Conservation (phyloP, 1,284 basidiomycete species). For the Sanghuangporus weigelae region DNA sequence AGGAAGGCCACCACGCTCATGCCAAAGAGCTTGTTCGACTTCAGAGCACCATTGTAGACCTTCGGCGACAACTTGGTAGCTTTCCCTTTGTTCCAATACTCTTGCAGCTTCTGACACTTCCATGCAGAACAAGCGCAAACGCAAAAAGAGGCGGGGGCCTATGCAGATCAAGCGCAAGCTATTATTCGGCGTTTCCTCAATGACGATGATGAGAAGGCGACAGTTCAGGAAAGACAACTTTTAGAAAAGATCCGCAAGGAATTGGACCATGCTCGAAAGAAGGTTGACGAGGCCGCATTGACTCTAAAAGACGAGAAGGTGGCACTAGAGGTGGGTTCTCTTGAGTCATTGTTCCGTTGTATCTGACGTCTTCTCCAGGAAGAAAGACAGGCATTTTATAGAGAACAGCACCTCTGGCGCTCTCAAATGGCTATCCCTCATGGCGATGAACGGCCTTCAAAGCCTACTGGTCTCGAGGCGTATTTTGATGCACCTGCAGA, state of each 20-base stretch:
- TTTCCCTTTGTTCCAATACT: not conserved
- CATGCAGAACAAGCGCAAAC: slow-evolving; percentile 39
- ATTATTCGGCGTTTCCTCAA: slow-evolving; percentile 29
- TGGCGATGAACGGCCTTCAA: not conserved
- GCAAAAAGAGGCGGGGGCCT: slow-evolving; percentile 38
- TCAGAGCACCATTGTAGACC: slow-evolving; percentile 38
- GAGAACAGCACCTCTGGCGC: slow-evolving; percentile 14
- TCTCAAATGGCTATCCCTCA: slow-evolving; percentile 17
- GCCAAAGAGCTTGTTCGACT: slow-evolving; percentile 41
- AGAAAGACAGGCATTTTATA: slow-evolving; percentile 45
- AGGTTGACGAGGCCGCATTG: slow-evolving; percentile 60
- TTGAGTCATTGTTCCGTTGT: not conserved
- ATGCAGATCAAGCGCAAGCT: slow-evolving; percentile 20
- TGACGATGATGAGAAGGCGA: slow-evolving; percentile 47
- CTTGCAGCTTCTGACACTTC: not conserved
- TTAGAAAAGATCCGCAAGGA: slow-evolving; percentile 46
- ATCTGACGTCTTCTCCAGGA: slow-evolving; percentile 29
- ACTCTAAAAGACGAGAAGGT: slow-evolving; percentile 62
- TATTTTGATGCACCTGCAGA: slow-evolving; percentile 15
- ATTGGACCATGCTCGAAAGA: slow-evolving; percentile 63
- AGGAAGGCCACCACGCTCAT: not conserved
- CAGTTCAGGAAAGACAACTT: slow-evolving; percentile 48
- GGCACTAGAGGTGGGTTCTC: slow-evolving; percentile 52
- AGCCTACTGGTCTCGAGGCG: slow-evolving; percentile 14
- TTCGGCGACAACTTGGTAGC: slow-evolving; percentile 57